These are phyloP conservation scores for Phanerodontia chrysosporium DNA, from an alignment of 768 basidiomycete species.

Conservation along the genomic window DNA sequence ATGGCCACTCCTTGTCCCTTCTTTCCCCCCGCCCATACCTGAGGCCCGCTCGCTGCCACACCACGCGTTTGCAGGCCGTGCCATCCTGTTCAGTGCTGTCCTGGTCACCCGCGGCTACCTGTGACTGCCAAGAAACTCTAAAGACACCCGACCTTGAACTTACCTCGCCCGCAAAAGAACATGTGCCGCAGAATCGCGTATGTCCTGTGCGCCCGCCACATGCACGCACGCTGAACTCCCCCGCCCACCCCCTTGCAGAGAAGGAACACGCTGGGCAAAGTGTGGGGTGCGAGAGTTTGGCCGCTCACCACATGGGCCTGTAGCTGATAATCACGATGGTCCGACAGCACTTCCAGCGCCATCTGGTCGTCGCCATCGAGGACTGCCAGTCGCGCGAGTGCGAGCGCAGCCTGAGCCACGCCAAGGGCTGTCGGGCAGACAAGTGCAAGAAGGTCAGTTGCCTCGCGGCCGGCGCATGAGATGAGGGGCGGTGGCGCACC, in stretches of 20 bases:
- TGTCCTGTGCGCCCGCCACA: slow-evolving; percentile 26
- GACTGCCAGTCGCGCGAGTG: slow-evolving; percentile 67
- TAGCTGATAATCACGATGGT: slow-evolving; percentile 7
- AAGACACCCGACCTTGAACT: neutral
- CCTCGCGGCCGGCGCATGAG: neutral
- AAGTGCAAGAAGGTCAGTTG: slow-evolving; percentile 55
- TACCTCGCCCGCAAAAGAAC: neutral
- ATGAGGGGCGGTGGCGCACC: neutral
- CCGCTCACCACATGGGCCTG: slow-evolving; percentile 3
- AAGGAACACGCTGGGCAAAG: slow-evolving; percentile 71
- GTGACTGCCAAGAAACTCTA: neutral
- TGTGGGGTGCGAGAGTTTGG: slow-evolving; percentile 52
- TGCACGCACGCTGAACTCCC: slow-evolving; percentile 5
- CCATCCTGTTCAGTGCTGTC: neutral
- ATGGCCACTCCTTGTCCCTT: slow-evolving; percentile 7
- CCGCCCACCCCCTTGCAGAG: slow-evolving; percentile 35
- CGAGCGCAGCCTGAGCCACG: slow-evolving; percentile 60
- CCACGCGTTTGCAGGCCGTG: neutral
- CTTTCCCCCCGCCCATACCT: slow-evolving; percentile 6
- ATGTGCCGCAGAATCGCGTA: slow-evolving; percentile 82
- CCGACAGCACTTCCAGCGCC: slow-evolving; percentile 73
- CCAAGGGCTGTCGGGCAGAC: slow-evolving; percentile 47
- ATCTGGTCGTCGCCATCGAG: slow-evolving; percentile 66
- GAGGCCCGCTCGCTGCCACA: neutral
- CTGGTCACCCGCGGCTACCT: too few species aligned